Base-by-base conservation (phyloP, 2,329 filamentous ascomycete species). In the Colletotrichum zoysiae region DNA sequence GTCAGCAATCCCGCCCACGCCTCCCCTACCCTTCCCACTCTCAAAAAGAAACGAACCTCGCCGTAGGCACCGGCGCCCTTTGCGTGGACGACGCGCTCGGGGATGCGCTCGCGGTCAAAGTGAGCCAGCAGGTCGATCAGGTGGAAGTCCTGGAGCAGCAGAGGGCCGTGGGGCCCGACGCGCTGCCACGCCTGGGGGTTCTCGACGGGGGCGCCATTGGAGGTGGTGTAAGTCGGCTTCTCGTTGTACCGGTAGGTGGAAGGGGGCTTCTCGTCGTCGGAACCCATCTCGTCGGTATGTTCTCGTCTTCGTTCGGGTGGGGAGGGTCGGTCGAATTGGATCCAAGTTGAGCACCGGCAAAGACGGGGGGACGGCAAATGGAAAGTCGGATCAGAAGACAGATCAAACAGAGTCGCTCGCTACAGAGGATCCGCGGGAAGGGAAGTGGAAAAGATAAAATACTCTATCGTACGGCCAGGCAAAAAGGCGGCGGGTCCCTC, bases 91-190 rank as follows among this genome's bases (percentile, higher is more conserved):
- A 77, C 85, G 70, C 82, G 83, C 78, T 87, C 85, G 42, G 85
- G 85, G 50, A 86, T 86, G 73, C 84, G 82, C 76, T 87, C 85
- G 66, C 85, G 84, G 79, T 84, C 84, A 78, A 88, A 86, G 78
- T 87, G 82, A 23, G 85, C 86, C 58, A 92, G 84, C 44, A 90
- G 80, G 74, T 91, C 90, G 75, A 92, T 88, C 78, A 92, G 80
- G 77, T 91, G 89, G 78, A 90, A 90, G 78, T 91, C 89, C 76
- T 91, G 89, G 30, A 92, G 85, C 72, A 91, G 82, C 50, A 91
- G 82, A 74, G 89, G 89, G 0, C 89, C 89, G 75, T 87, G 87
- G 53, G 77, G 73, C 60, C 89, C 89, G 44, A 88, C 80, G 69
- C 89, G 84, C 78, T 90, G 87, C 77, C 78, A 81, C 56, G 74